phyloP scores from a whole-genome alignment of 1,284 basidiomycete species.

The Fomitopsis betulina region DNA sequence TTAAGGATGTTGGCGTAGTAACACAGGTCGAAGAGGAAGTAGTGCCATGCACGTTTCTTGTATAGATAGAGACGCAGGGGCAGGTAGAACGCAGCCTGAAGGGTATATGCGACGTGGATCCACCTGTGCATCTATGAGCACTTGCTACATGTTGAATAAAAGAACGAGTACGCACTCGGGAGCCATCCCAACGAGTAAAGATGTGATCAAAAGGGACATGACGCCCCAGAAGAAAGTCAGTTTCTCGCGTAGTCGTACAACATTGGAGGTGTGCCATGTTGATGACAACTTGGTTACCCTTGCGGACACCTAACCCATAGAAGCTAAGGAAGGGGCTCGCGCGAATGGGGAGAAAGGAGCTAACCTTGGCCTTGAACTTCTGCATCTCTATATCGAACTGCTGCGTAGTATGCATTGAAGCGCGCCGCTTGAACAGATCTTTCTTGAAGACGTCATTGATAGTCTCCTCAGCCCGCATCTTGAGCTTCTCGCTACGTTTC shows the following conservation, averaged over 20 bases:
- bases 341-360: slow-evolving; percentile 15
- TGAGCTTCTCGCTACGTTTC: slow-evolving; percentile 81
- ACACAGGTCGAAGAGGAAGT: slow-evolving; percentile 92
- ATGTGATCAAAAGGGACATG: slow-evolving; percentile 79
- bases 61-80: slow-evolving; percentile 79
- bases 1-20: slow-evolving; percentile 90
- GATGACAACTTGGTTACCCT: slow-evolving; percentile 68
- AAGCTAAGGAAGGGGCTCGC: background rate
- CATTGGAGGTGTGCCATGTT: slow-evolving; percentile 88
- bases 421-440: slow-evolving; percentile 25
- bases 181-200: slow-evolving; percentile 77
- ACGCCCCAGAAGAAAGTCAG: slow-evolving; percentile 90
- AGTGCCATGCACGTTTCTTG: slow-evolving; percentile 88
- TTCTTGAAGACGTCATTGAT: slow-evolving; percentile 35
- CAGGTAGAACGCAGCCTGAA: slow-evolving; percentile 72
- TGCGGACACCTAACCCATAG: slow-evolving; percentile 55
- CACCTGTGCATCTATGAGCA: slow-evolving; percentile 40
- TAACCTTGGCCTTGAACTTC: slow-evolving; percentile 68
- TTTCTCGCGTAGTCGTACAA: slow-evolving; percentile 88
- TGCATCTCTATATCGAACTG: slow-evolving; percentile 84
- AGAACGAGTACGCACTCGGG: slow-evolving; percentile 62
- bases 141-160: slow-evolving; percentile 16
- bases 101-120: slow-evolving; percentile 76
- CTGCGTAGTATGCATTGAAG: slow-evolving; percentile 69
- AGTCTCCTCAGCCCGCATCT: slow-evolving; percentile 69